Base-by-base conservation (phyloP, 225 moss, liverwort and hornwort genomes). In the Polytrichum formosum region DNA sequence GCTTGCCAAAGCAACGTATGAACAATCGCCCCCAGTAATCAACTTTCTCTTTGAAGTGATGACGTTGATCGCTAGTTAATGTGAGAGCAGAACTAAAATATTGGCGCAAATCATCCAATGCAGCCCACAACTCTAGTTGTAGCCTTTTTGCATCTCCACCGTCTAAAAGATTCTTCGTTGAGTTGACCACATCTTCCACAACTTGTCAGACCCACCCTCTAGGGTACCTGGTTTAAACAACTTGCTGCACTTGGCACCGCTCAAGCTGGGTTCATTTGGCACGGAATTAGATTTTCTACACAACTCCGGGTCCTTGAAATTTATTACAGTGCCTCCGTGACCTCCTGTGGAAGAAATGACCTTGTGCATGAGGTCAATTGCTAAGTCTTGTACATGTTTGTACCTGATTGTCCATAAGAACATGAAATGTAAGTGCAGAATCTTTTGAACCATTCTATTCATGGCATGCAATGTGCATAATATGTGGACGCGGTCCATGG, bases 391-490 rank as follows among this genome's bases (percentile, higher is more conserved):
- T 6, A 6, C 4, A 4, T 54, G 9, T 19, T 68, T 55, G 19
- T 68, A 28, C 5, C 5, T 23, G 20, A 30, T 64, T 26, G 64
- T 64, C 64, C 64, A 28, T 5, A 64, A 16, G 20, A 64, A 64
- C 29, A 18, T 28, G 64, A 64, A 18, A 20, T 64, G 29, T 5
- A 64, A 28, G 29, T 64, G 64, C 2, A 64, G 13, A 27, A 64
- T 16, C 64, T 64, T 31, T 28, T 64, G 29, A 64, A 64, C 29
- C 16, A 64, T 54, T 67, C 67, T 18, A 25, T 67, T 67, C 19
- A 53, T 46, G 53, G 67, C 37, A 54, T 67, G 67, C 26, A 67
- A 23, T 0, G 53, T 67, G 67, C 67, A n/a, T n/a, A 0, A 67
- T 10, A 54, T 23, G 26, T 67, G 67, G 13, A 67, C 67, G 23